Conservation (phyloP, 2,329 filamentous ascomycete genomes). For the Penicillium sp. region DNA sequence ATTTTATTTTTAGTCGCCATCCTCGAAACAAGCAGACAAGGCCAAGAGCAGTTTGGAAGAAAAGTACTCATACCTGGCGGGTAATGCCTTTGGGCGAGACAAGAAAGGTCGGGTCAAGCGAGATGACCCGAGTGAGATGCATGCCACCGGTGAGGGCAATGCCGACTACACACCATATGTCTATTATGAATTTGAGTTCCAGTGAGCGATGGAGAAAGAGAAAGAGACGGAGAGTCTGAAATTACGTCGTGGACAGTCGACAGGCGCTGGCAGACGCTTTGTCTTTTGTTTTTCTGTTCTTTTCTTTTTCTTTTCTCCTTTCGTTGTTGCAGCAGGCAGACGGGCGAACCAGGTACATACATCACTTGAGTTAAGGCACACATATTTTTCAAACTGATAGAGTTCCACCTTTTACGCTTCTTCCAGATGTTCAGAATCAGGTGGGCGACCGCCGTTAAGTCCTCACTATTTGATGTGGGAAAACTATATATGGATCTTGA, state of each 20-base stretch:
- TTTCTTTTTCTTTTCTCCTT: no score
- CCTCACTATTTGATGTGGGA: no score
- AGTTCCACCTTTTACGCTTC: neutral
- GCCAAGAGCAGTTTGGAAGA: conserved; percentile 72
- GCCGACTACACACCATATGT: conserved; percentile 93
- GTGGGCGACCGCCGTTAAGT: no score
- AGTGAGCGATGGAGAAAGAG: conserved; percentile 27
- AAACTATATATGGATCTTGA: no score
- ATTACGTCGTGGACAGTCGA: no score
- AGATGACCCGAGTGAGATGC: conserved; percentile 86
- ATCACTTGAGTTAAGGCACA: no score
- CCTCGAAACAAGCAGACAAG: conserved; percentile 71
- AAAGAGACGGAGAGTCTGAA: no score
- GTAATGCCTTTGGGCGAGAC: conserved; percentile 88
- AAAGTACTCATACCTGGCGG: conserved; percentile 84
- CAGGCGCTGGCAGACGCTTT: no score
- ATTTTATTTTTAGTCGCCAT: conserved; percentile 57
- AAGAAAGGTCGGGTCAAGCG: conserved; percentile 89
- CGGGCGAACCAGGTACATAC: no score
- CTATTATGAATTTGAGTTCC: conserved; percentile 89
- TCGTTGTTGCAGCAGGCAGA: no score
- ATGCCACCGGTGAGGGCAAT: conserved; percentile 61
- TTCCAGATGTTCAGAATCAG: neutral
- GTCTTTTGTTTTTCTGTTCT: no score
- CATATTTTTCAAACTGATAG: no score